A percentile compares a stretch with the other conserved stretches of the same genome.
Conservation (phyloP, 768 basidiomycete genomes). For the Boletus reticuloceps region DNA sequence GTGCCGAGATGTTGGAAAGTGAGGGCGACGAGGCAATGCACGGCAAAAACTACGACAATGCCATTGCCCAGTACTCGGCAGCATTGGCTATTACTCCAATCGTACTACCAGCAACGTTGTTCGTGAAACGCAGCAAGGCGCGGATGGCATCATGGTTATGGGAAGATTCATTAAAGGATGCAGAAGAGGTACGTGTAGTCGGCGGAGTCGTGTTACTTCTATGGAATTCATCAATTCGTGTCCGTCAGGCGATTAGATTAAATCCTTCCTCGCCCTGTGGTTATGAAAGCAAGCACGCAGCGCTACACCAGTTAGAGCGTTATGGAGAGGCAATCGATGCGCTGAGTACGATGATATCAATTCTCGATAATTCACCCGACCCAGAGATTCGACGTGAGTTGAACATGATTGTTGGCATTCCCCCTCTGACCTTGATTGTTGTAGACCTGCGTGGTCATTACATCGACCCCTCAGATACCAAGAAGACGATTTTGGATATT, state of each 20-base stretch:
- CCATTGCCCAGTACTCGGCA: constrained; percentile 11
- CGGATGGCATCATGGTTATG: not conserved
- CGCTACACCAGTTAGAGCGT: constrained; percentile 8
- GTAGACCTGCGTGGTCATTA: constrained; percentile 11
- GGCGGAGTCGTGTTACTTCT: not conserved
- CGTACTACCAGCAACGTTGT: not conserved
- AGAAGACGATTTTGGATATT: not conserved
- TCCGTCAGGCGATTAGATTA: constrained; percentile 6
- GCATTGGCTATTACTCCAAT: constrained; percentile 1
- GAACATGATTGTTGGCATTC: not conserved
- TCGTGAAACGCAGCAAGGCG: constrained; percentile 17
- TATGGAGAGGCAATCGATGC: constrained; percentile 10
- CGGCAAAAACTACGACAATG: not conserved
- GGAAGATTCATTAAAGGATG: constrained; percentile 14
- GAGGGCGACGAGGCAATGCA: constrained; percentile 10
- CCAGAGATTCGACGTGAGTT: constrained; percentile 11
- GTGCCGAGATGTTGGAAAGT: not conserved
- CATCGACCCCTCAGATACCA: constrained; percentile 7
- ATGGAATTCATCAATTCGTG: not conserved
- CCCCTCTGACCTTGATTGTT: not conserved
- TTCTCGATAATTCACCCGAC: constrained; percentile 8
- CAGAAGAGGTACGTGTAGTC: constrained; percentile 10
- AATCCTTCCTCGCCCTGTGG: constrained; percentile 12
- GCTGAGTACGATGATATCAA: constrained; percentile 4
- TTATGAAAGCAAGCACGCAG: constrained; percentile 15